Evolutionary conservation across 495 filamentous ascomycete genomes (phyloP).

Genomic region (Neurospora sp.): DNA sequence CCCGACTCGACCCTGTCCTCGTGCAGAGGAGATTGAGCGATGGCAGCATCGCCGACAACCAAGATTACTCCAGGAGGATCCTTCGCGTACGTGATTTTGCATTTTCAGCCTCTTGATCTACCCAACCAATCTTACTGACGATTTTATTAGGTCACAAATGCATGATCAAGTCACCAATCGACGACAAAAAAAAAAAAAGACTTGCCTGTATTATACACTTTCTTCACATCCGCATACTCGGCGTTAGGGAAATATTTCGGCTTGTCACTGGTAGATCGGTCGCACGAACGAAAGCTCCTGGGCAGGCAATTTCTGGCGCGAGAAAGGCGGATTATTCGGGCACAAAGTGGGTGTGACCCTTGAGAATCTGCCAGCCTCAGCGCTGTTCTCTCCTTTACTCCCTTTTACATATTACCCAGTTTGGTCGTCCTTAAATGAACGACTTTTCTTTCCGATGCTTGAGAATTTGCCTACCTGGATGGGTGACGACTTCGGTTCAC

Average conservation of each 20-base stretch:
- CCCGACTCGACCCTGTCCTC: conserved; percentile 83
- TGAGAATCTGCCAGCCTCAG: conserved; percentile 18
- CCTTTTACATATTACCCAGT: conserved; percentile 4
- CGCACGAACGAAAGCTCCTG: conserved; percentile 18
- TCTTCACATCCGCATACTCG: conserved; percentile 39
- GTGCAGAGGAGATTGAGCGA: conserved; percentile 81
- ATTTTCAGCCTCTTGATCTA: background rate
- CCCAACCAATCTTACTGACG: conserved; percentile 16
- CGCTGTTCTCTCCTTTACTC: conserved; percentile 37
- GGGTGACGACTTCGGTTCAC: background rate
- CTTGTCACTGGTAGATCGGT: conserved; percentile 35
- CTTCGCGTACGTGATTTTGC: conserved; percentile 57
- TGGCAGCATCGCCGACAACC: conserved; percentile 95
- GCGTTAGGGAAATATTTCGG: conserved; percentile 36
- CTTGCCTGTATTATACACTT: conserved; percentile 38
- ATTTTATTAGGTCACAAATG: conserved; percentile 41
- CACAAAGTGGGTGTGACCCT: conserved; percentile 18
- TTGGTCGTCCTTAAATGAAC: background rate
- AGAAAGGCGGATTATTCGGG: conserved; percentile 23
- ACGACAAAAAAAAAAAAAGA: conserved; percentile 35
- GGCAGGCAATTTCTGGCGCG: conserved; percentile 26
- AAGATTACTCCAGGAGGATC: conserved; percentile 93
- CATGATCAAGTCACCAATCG: conserved; percentile 31
- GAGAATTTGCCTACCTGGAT: background rate
- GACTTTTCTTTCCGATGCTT: background rate